Base-by-base conservation (phyloP, 768 basidiomycete species). In the Leucocoprinus leucothites region DNA sequence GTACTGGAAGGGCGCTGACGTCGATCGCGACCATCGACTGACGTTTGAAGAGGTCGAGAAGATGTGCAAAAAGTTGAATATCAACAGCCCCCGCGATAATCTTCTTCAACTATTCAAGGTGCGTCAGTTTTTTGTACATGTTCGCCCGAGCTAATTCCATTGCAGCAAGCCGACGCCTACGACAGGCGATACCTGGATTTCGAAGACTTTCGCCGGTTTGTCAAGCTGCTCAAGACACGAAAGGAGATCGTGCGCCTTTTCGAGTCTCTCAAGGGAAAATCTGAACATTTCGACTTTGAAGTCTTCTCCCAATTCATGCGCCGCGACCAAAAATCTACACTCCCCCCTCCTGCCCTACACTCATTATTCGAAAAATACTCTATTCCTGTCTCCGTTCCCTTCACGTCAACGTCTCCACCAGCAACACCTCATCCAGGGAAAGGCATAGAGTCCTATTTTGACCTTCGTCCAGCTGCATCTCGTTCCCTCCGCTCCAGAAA, bases 161-260 rank as follows among this genome's bases (percentile, higher is more conserved):
- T 43, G n/a, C 60, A 93, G 90, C 79, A 82, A 76, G 87, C 89
- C 8, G 89, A 93, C 66, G 65, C 67, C 1, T 72, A 78, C 51
- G 62, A 70, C 1, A 77, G 77, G 0, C 77, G 77, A 1, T 87
- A 76, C 57, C 84, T 97, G 44, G 85, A 93, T 67, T 94, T 94
- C 64, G 65, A 78, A 3, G 89, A 89, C 57, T 98, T 97, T 66
- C 85, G 87, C 50, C 75, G 74, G 13, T 94, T 98, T 59, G 90
- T 97, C 60, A 91, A 89, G 67, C 70, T 87, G 16, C 78, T 97
- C 54, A 95, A 95, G 65, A 76, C 80, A 1, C 82, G 96, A 13
- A 87, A 89, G 0, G 96, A 98, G 58, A 72, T 98, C 5, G 83
- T 88, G 40, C 65, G 75, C 1, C 64, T 96, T 16, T 87, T 86